phyloP scores from a whole-genome alignment of 495 filamentous ascomycete genomes.

The Aspergillus saccharolyticus region DNA sequence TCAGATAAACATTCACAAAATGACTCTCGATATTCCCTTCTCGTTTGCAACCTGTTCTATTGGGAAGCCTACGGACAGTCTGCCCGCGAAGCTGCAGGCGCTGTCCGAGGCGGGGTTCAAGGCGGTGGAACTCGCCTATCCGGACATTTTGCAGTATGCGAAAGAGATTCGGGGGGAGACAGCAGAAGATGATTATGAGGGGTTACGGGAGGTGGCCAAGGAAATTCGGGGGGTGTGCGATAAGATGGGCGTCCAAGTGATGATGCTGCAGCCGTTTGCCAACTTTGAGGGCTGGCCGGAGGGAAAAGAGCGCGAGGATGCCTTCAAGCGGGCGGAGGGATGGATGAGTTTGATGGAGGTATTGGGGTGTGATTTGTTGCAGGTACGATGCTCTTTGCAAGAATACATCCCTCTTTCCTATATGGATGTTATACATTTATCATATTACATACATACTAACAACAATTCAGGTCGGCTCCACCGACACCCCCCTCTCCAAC shows the following conservation, averaged over 20 bases:
- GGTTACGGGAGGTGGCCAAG: constrained; percentile 45
- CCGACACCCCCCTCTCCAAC: constrained; percentile 51
- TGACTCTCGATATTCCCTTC: constrained; percentile 43
- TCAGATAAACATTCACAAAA: neutral
- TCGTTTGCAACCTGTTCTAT: constrained; percentile 65
- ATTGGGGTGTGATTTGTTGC: constrained; percentile 67
- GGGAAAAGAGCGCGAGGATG: constrained; percentile 55
- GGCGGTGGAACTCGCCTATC: constrained; percentile 71
- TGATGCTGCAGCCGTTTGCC: constrained; percentile 75
- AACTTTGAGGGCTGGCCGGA: constrained; percentile 76
- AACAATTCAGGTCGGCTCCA: constrained; percentile 56
- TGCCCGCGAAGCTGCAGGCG: constrained; percentile 61
- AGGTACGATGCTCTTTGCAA: constrained; percentile 61
- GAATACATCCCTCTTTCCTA: constrained; percentile 52
- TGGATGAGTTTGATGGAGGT: constrained; percentile 74
- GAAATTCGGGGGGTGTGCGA: constrained; percentile 51
- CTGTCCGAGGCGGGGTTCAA: constrained; percentile 62
- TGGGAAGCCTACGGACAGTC: constrained; percentile 47
- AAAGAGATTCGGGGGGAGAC: constrained; percentile 45
- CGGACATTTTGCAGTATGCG: constrained; percentile 65
- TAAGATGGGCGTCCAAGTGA: constrained; percentile 50
- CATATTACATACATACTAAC: constrained; percentile 20
- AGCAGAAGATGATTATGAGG: constrained; percentile 49
- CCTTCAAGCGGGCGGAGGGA: constrained; percentile 57
- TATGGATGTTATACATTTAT: constrained; percentile 38